Percentiles rank a stretch among this genome's conserved stretches.
These are phyloP conservation scores for Skeletonema marinoi DNA, from an alignment of 108 stramenopile species.

Conservation along the genomic window DNA sequence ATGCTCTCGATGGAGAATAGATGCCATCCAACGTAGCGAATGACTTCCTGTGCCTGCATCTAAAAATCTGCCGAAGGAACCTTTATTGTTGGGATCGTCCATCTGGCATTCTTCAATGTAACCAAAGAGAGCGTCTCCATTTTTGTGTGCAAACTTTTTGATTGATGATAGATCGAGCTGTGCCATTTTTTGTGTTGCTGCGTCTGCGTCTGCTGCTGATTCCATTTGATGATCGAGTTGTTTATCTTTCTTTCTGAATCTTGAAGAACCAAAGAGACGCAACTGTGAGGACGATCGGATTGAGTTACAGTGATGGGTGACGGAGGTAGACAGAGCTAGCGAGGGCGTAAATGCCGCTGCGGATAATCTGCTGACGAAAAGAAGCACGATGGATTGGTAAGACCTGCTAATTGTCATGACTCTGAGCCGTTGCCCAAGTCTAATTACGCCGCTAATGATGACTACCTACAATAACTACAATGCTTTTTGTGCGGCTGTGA, in stretches of 20 bases:
- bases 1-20: conserved; percentile 47
- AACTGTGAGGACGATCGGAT: background rate
- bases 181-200: background rate
- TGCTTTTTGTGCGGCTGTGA: no score
- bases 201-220: background rate
- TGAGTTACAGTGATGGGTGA: background rate
- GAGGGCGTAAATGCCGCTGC: background rate
- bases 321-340: background rate
- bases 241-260: background rate
- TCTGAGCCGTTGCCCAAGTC: background rate
- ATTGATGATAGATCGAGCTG: conserved; percentile 33
- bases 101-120: conserved; percentile 78
- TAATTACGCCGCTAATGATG: no score
- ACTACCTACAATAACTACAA: background rate
- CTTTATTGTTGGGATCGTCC: conserved; percentile 19
- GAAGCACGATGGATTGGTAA: background rate
- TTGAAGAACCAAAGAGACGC: background rate
- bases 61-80: conserved; percentile 72
- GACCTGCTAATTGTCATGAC: background rate
- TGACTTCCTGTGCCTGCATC: conserved; percentile 96
- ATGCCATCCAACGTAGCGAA: conserved; percentile 92
- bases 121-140: conserved; percentile 81
- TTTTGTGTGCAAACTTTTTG: conserved; percentile 55
- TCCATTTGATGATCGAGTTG: background rate
- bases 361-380: background rate